Evolutionary conservation across 2,329 filamentous ascomycete species (phyloP).

Genomic region (Nemania sp.): DNA sequence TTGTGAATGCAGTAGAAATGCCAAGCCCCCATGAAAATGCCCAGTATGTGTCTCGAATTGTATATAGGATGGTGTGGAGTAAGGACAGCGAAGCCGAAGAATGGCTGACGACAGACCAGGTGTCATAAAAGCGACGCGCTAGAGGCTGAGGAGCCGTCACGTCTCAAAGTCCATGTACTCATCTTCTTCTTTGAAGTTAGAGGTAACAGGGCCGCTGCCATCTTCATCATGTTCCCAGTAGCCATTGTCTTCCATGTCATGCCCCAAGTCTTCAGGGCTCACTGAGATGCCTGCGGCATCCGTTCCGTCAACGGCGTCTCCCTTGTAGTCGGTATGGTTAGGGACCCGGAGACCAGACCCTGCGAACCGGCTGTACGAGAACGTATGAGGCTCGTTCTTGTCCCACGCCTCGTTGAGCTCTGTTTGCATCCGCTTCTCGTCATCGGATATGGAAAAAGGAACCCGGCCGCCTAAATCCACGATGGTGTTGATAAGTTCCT

Average conservation of each 20-base stretch:
- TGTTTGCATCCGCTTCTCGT: conserved; percentile 93
- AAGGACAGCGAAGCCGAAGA: conserved; percentile 20
- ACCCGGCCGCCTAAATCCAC: conserved; percentile 72
- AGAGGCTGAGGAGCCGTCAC: conserved; percentile 4
- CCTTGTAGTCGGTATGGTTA: conserved; percentile 88
- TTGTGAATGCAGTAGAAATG: conserved; percentile 27
- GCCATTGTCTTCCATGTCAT: conserved; percentile 54
- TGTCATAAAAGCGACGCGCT: background rate
- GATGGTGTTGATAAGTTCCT: conserved; percentile 79
- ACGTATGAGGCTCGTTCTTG: conserved; percentile 75
- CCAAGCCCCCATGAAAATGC: conserved; percentile 26
- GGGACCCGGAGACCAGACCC: conserved; percentile 89
- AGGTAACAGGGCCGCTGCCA: conserved; percentile 64
- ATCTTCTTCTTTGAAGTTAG: conserved; percentile 92
- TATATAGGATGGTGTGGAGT: conserved; percentile 20
- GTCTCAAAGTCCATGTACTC: conserved; percentile 60
- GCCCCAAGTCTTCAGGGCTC: conserved; percentile 54
- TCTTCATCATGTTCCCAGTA: conserved; percentile 75
- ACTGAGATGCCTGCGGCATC: conserved; percentile 49
- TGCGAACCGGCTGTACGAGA: conserved; percentile 80
- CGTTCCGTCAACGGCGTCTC: conserved; percentile 67
- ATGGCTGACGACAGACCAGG: conserved; percentile 14
- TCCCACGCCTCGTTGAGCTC: conserved; percentile 86
- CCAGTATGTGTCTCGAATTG: conserved; percentile 15
- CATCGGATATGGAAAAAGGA: conserved; percentile 83